These are phyloP conservation scores for Leishmania arabica DNA, from an alignment of 208 protist genomes.

Conservation along the genomic window DNA sequence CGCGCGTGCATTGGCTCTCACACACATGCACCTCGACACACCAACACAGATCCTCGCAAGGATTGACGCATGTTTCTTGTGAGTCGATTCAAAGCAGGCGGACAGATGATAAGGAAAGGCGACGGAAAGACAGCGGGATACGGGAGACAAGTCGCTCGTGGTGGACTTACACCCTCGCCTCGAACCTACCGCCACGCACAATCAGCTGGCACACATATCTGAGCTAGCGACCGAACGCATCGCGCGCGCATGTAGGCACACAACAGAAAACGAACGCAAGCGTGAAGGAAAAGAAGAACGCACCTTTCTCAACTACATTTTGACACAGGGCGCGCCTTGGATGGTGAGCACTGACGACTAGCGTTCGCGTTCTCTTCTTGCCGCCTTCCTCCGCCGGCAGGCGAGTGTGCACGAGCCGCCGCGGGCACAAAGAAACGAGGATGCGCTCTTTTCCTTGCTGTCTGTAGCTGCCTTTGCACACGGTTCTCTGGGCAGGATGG, in stretches of 20 bases:
- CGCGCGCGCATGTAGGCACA: background rate
- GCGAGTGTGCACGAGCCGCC: background rate
- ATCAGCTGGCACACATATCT: background rate
- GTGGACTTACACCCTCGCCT: background rate
- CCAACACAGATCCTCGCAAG: background rate
- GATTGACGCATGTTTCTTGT: background rate
- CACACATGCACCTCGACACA: background rate
- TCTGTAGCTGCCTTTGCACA: background rate
- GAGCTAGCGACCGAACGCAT: background rate
- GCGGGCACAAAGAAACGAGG: background rate
- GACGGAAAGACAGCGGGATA: background rate
- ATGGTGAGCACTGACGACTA: background rate
- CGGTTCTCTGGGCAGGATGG: background rate
- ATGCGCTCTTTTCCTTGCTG: background rate
- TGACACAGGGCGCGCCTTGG: background rate
- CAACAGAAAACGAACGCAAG: background rate
- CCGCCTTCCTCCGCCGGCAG: background rate
- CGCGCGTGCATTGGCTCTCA: background rate
- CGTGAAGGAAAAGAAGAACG: background rate
- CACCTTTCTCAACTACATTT: background rate
- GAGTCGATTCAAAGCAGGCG: background rate
- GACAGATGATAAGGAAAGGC: background rate
- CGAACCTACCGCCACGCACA: background rate
- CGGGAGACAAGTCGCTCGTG: background rate
- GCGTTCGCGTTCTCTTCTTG: background rate